phyloP scores from a whole-genome alignment of 176 grass and related monocot genomes.

The Coix lacrymajobi region DNA sequence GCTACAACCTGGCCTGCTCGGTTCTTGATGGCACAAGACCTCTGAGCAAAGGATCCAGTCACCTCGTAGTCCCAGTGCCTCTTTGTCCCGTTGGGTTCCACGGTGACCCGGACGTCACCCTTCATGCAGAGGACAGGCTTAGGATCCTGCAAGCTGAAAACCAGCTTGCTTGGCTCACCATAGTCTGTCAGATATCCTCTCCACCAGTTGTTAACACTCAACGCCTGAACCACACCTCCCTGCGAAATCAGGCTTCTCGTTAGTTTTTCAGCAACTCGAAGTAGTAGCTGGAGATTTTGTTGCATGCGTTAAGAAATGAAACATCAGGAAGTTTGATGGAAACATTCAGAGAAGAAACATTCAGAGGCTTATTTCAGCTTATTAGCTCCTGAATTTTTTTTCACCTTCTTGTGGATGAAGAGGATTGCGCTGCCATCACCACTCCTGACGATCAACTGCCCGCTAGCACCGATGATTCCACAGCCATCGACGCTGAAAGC shows the following conservation, averaged over 20 bases:
- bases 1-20: slow-evolving; percentile 58
- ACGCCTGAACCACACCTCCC: slow-evolving; percentile 66
- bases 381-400: neutral
- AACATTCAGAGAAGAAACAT: neutral
- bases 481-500: slow-evolving; percentile 82
- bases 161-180: slow-evolving; percentile 45
- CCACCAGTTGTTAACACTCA: slow-evolving; percentile 71
- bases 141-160: slow-evolving; percentile 74
- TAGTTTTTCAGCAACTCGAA: neutral
- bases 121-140: slow-evolving; percentile 52
- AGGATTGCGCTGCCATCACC: slow-evolving; percentile 60
- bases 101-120: slow-evolving; percentile 40
- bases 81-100: slow-evolving; percentile 49
- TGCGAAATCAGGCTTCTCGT: neutral
- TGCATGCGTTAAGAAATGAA: neutral
- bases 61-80: slow-evolving; percentile 77
- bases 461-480: slow-evolving; percentile 55
- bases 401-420: slow-evolving; percentile 76
- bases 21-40: slow-evolving; percentile 62
- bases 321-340: neutral
- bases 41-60: slow-evolving; percentile 62
- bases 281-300: neutral
- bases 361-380: neutral
- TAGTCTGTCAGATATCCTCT: slow-evolving; percentile 63
- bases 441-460: slow-evolving; percentile 66